These are phyloP conservation scores for Blastobotrys terrestris DNA, from an alignment of 805 yeast genomes.

Conservation along the genomic window DNA sequence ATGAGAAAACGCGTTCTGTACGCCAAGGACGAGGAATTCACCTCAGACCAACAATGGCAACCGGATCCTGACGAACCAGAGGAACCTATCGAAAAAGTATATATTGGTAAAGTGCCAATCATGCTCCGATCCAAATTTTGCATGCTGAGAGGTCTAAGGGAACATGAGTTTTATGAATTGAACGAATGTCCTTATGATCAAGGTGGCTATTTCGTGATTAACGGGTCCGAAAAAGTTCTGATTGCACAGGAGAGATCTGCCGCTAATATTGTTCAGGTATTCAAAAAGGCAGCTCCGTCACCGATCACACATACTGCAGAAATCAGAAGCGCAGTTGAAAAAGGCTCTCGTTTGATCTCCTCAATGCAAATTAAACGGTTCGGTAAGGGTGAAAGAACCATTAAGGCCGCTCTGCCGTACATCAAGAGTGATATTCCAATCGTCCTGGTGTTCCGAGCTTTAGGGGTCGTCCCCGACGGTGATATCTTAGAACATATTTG, in stretches of 20 bases:
- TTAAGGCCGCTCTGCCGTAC: constrained; percentile 93
- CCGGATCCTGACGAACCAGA: constrained; percentile 56
- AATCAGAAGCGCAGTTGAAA: constrained; percentile 92
- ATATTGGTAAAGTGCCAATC: constrained; percentile 94
- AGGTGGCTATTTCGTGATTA: constrained; percentile 98
- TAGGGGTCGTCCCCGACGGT: constrained; percentile 98
- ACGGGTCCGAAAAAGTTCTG: constrained; percentile 96
- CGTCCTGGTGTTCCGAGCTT: constrained; percentile 93
- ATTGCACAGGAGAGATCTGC: constrained; percentile 99
- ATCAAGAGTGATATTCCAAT: constrained; percentile 96
- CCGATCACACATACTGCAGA: constrained; percentile 96
- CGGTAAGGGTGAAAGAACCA: constrained; percentile 78
- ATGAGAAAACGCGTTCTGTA: constrained; percentile 86
- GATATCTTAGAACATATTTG: constrained; percentile 97
- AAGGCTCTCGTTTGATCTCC: constrained; percentile 91
- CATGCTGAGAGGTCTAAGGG: constrained; percentile 81
- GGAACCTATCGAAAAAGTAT: constrained; percentile 71
- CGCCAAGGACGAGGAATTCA: constrained; percentile 59
- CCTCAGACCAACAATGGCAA: constrained; percentile 51
- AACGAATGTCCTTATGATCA: constrained; percentile 99
- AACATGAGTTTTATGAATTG: constrained; percentile 87
- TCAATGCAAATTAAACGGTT: constrained; percentile 90
- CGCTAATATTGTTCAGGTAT: constrained; percentile 97
- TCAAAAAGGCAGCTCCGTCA: constrained; percentile 94
- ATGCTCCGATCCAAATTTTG: constrained; percentile 97